phyloP scores from a whole-genome alignment of 805 yeast species.

The Schwanniomyces occidentalis region DNA sequence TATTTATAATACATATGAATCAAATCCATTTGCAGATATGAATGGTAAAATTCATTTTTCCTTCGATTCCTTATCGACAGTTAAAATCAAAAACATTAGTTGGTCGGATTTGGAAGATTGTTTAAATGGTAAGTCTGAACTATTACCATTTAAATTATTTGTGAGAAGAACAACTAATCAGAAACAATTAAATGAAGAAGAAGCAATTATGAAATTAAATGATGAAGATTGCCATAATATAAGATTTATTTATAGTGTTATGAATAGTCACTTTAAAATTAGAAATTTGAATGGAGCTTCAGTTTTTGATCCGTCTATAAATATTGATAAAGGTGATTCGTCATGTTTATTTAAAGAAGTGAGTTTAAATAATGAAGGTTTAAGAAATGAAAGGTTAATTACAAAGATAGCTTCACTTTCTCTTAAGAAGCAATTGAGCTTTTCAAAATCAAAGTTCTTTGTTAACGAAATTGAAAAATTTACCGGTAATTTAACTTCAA shows the following conservation, averaged over 20 bases:
- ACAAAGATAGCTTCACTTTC: conserved; percentile 7
- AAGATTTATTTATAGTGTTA: conserved; percentile 29
- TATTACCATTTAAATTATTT: conserved; percentile 23
- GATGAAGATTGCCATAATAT: conserved; percentile 31
- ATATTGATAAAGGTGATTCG: conserved; percentile 9
- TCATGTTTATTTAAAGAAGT: conserved; percentile 16
- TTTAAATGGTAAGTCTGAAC: conserved; percentile 24
- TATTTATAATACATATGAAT: conserved; percentile 32
- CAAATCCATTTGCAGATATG: conserved; percentile 29
- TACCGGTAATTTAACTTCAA: conserved; percentile 23
- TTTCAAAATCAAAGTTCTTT: conserved; percentile 21
- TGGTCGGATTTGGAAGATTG: conserved; percentile 25
- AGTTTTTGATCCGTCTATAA: conserved; percentile 9
- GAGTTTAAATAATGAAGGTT: conserved; percentile 5
- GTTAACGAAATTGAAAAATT: conserved; percentile 26
- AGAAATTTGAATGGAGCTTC: conserved; percentile 33
- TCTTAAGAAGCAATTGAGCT: conserved; percentile 1
- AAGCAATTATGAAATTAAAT: conserved; percentile 11
- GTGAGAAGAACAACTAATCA: conserved; percentile 7
- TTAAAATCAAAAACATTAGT: conserved; percentile 22
- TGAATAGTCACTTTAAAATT: conserved; percentile 31
- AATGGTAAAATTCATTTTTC: conserved; percentile 22
- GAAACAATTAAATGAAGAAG: not conserved
- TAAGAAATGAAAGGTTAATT: conserved; percentile 5
- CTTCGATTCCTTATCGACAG: conserved; percentile 26